These are phyloP conservation scores for Pulveroboletus sp. DNA, from an alignment of 768 basidiomycete genomes.

Conservation along the genomic window DNA sequence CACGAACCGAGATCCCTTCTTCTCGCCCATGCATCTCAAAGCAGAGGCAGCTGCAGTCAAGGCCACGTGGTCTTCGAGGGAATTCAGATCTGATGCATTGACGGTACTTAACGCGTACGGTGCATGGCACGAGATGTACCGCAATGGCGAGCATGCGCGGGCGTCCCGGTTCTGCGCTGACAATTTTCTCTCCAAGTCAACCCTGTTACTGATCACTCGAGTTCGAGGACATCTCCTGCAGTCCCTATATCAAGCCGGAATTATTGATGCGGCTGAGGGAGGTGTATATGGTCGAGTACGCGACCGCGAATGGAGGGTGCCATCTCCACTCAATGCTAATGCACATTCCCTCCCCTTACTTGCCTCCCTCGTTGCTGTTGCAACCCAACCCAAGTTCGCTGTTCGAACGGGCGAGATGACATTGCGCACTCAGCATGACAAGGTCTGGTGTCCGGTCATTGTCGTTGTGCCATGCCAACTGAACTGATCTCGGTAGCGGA, in stretches of 20 bases:
- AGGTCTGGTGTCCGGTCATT: conserved; percentile 44
- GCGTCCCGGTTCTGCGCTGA: conserved; percentile 77
- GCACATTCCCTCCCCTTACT: conserved; percentile 71
- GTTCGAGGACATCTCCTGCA: conserved; percentile 75
- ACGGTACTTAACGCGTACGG: conserved; percentile 79
- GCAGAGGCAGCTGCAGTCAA: conserved; percentile 66
- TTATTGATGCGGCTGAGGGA: conserved; percentile 78
- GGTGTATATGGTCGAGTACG: conserved; percentile 34
- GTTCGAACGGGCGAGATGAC: conserved; percentile 64
- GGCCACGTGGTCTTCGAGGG: conserved; percentile 68
- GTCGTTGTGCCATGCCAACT: conserved; percentile 7
- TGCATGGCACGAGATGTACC: conserved; percentile 72
- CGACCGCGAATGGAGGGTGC: conserved; percentile 42
- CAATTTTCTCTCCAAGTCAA: conserved; percentile 88
- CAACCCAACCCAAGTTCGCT: conserved; percentile 88
- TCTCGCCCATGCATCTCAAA: conserved; percentile 76
- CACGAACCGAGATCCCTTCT: conserved; percentile 86
- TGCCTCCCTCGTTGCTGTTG: conserved; percentile 78
- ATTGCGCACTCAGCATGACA: conserved; percentile 75
- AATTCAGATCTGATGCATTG: conserved; percentile 82
- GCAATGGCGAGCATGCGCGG: conserved; percentile 52
- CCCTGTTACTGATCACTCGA: conserved; percentile 73
- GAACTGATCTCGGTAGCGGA: conserved; percentile 40
- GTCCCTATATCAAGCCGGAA: conserved; percentile 72
- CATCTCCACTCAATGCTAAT: conserved; percentile 65